Conservation (phyloP, 176 grass and related monocot species). For the Aegilops speltoides region DNA sequence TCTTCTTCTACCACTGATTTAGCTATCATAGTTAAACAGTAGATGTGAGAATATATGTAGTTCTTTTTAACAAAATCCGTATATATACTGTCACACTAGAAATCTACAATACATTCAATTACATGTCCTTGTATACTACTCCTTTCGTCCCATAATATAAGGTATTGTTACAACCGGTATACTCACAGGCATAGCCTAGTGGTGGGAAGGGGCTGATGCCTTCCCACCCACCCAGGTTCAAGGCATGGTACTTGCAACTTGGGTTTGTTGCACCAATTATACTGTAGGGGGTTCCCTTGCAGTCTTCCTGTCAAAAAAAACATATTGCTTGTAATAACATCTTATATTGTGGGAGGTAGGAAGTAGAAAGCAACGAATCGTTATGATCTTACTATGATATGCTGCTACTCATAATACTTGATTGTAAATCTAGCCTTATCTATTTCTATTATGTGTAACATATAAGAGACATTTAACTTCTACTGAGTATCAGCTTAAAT, state of each 20-base stretch:
- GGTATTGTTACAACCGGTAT: too few species aligned
- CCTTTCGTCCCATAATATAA: too few species aligned
- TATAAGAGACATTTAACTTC: background rate
- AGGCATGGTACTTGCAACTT: too few species aligned
- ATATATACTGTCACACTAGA: background rate
- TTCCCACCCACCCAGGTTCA: too few species aligned
- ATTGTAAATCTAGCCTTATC: background rate
- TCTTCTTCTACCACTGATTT: background rate
- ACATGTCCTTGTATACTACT: background rate
- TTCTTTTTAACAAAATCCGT: background rate
- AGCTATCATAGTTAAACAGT: constrained; percentile 7
- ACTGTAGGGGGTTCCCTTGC: too few species aligned
- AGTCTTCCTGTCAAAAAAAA: too few species aligned
- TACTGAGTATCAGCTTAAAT: background rate
- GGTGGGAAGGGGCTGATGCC: too few species aligned
- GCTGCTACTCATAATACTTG: background rate
- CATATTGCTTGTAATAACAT: too few species aligned
- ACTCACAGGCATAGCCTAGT: too few species aligned
- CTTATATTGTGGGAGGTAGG: too few species aligned
- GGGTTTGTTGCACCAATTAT: too few species aligned
- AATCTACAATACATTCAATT: background rate
- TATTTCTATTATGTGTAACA: constrained; percentile 11
- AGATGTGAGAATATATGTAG: background rate
- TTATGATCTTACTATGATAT: constrained; percentile 25
- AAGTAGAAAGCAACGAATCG: background rate